Evolutionary conservation across 768 basidiomycete species (phyloP).

Genomic region (Trametopsis cervina): DNA sequence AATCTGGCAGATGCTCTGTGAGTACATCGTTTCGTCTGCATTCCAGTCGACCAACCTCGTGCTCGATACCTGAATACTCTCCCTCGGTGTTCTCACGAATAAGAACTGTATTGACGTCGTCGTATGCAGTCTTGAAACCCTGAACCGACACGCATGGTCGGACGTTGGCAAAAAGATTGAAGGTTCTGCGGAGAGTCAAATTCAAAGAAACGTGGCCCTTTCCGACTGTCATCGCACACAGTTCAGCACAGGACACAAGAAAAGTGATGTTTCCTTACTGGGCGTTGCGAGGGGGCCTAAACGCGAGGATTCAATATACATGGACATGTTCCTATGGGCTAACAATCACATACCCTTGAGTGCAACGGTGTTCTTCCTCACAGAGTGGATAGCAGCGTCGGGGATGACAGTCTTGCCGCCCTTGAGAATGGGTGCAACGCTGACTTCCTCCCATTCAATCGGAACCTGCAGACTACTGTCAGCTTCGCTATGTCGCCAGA

Average conservation of each 20-base stretch:
- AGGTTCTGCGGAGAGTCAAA: slow-evolving; percentile 92
- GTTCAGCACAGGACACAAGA: slow-evolving; percentile 10
- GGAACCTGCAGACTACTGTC: slow-evolving; percentile 57
- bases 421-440: slow-evolving; percentile 89
- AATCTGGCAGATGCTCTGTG: slow-evolving; percentile 41
- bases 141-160: slow-evolving; percentile 93
- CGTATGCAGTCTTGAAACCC: slow-evolving; percentile 97
- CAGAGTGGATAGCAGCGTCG: slow-evolving; percentile 80
- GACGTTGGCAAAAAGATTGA: slow-evolving; percentile 98
- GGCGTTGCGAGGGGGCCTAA: slow-evolving; percentile 94
- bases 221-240: slow-evolving; percentile 55
- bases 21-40: slow-evolving; percentile 1
- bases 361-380: slow-evolving; percentile 96
- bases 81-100: slow-evolving; percentile 99
- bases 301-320: neutral
- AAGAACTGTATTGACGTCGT: slow-evolving; percentile 95
- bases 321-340: neutral
- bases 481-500: neutral
- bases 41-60: slow-evolving; percentile 58
- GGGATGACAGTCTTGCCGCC: slow-evolving; percentile 97
- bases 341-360: slow-evolving; percentile 66
- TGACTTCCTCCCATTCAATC: slow-evolving; percentile 99
- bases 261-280: slow-evolving; percentile 46
- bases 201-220: slow-evolving; percentile 99
- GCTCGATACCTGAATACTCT: slow-evolving; percentile 99